Evolutionary conservation across 495 filamentous ascomycete species (phyloP).

Genomic region (Tuber magnatum): DNA sequence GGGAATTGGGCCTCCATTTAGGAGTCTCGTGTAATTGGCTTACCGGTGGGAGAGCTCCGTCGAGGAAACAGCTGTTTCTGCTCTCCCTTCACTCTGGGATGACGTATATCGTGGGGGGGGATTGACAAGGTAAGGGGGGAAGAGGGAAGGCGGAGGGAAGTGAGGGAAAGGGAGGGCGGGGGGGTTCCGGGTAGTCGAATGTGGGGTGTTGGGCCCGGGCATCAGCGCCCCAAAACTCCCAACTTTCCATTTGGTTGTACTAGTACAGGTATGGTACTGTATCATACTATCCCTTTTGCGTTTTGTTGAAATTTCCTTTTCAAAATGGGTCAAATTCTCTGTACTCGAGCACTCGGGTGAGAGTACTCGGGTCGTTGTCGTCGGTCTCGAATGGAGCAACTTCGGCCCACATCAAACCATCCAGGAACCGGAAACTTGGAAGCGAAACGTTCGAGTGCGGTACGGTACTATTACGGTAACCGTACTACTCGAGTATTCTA

Average conservation of each 20-base stretch:
- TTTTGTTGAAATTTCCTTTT: not conserved
- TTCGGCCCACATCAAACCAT: not conserved
- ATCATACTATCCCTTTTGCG: not conserved
- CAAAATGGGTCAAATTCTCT: not conserved
- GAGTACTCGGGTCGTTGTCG: not conserved
- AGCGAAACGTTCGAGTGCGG: conserved; percentile 5
- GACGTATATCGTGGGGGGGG: not conserved
- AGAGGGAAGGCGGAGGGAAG: not conserved
- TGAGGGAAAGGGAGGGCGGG: not conserved
- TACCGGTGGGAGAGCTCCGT: not conserved
- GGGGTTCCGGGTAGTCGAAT: not conserved
- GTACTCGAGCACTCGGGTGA: not conserved
- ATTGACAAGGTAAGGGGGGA: not conserved
- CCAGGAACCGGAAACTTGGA: conserved; percentile 30
- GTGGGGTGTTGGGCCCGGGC: not conserved
- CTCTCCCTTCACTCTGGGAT: not conserved
- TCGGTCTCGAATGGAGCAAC: not conserved
- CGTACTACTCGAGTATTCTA: too few species aligned
- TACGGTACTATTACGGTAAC: conserved; percentile 11
- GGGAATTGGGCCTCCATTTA: not conserved
- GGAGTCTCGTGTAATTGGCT: not conserved
- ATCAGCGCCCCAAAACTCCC: not conserved
- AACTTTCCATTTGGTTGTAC: not conserved
- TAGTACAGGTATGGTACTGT: too few species aligned
- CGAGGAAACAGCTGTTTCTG: not conserved